These are phyloP conservation scores for Diaporthe eres DNA, from an alignment of 2,329 filamentous ascomycete genomes.

Conservation along the genomic window DNA sequence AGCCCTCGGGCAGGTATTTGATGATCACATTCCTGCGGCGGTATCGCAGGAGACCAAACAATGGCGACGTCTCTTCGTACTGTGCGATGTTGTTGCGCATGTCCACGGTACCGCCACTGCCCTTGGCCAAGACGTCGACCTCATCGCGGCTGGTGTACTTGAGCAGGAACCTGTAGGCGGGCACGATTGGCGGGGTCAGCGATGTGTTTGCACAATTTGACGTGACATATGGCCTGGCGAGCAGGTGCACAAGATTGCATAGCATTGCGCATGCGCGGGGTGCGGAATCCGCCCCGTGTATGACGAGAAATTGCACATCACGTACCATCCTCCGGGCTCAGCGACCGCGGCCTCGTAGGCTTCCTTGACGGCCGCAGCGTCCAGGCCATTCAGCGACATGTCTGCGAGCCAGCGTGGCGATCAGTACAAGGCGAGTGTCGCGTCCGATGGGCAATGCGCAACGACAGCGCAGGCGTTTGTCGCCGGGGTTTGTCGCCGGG, in stretches of 20 bases:
- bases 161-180: conserved; percentile 83
- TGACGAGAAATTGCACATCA: conserved; percentile 44
- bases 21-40: conserved; percentile 90
- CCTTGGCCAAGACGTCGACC: conserved; percentile 81
- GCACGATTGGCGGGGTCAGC: conserved; percentile 30
- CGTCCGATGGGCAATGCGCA: not conserved
- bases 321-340: conserved; percentile 96
- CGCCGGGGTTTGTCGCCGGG: not conserved
- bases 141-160: conserved; percentile 93
- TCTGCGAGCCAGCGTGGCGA: conserved; percentile 44
- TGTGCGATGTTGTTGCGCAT: conserved; percentile 82
- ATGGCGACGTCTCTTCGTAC: conserved; percentile 87
- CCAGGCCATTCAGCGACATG: conserved; percentile 98
- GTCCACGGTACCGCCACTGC: conserved; percentile 86
- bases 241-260: conserved; percentile 13
- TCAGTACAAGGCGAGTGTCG: not conserved
- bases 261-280: conserved; percentile 20
- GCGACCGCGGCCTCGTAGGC: conserved; percentile 84
- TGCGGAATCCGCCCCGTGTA: conserved; percentile 23
- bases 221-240: not conserved
- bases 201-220: conserved; percentile 21
- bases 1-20: conserved; percentile 92
- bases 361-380: conserved; percentile 84
- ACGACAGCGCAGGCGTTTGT: conserved; percentile 9
- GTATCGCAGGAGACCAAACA: conserved; percentile 94